Percentiles rank a stretch among this genome's conserved stretches.
These are phyloP conservation scores for Themeda triandra DNA, from an alignment of 176 grass and related monocot genomes.

Conservation along the genomic window DNA sequence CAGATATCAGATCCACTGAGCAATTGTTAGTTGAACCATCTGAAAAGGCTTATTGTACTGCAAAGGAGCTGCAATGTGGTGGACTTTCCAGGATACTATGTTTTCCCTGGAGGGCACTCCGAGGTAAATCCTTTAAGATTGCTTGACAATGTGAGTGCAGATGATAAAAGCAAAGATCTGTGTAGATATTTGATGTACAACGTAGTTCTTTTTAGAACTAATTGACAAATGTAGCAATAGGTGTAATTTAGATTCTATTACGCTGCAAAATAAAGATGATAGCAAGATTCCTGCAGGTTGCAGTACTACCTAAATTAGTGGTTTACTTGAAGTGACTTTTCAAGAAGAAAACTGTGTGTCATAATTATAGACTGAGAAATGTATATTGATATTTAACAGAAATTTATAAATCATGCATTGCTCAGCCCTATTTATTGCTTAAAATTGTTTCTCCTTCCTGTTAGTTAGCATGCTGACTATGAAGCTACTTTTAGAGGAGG, in stretches of 20 bases:
- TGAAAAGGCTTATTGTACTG: constrained; percentile 70
- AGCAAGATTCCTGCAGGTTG: background rate
- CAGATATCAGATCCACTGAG: constrained; percentile 82
- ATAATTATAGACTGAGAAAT: background rate
- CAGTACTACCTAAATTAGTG: background rate
- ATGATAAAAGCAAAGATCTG: background rate
- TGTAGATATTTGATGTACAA: background rate
- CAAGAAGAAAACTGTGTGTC: background rate
- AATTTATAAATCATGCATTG: background rate
- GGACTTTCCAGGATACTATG: constrained; percentile 84
- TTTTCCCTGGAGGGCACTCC: constrained; percentile 93
- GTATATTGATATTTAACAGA: too few species aligned
- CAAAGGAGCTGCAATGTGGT: constrained; percentile 93
- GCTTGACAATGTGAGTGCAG: background rate
- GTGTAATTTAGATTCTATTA: background rate
- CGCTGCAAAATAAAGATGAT: background rate
- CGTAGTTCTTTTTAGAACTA: background rate
- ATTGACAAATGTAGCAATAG: background rate
- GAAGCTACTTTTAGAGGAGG: background rate
- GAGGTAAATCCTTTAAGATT: constrained; percentile 56
- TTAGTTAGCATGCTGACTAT: background rate
- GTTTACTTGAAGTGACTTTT: background rate
- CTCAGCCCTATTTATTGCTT: background rate
- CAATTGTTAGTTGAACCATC: constrained; percentile 88
- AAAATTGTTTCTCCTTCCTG: too few species aligned